Evolutionary conservation across 1,284 basidiomycete species (phyloP), one percentile per base, ranked within the genome.

Genomic region (Austroboletus rostrupii): DNA sequence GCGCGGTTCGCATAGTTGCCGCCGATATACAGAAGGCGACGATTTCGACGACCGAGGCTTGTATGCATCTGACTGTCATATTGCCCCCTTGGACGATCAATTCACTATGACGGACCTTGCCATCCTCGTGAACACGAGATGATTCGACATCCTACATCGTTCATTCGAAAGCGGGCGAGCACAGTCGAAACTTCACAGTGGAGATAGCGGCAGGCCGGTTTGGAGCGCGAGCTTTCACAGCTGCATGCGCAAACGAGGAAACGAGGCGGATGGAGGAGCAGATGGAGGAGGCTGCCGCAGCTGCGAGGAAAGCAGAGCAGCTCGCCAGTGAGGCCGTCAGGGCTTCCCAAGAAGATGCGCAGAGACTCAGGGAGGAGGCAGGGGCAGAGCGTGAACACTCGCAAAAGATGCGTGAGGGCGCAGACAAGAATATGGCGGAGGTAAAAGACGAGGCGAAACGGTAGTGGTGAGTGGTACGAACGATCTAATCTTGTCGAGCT

Each of bases 21-120:
- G 58, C 56, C 55, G 55, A 21, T 64, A 50, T 16, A 53, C 54
- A 0, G 46, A 60, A 48, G 44, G 65, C 58, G 1, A 53, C 43
- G 31, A 72, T 47, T 72, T 72, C 54, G 70, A 69, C 28, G 49
- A 62, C 10, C 67, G 71, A 45, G 68, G 69, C 7, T 59, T 71
- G 36, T 71, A 67, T 31, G 56, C 72, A 45, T 71, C 72, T 45
- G 69, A 72, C 36, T 62, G 57, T 29, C 48, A 70, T 57, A 47
- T 70, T 43, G 57, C 67, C 8, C 49, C 67, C 2, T 51, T 66
- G 52, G 56, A 68, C 45, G 63, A 53, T 26, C 67, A 67, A 2
- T 69, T 66, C 39, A 66, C 64, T 6, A 65, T 61, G 55, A 66
- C 62, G 10, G 67, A 68, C 37, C 50, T 57, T 33, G 65, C 64